A percentile compares a stretch with the other conserved stretches of the same genome.
These are phyloP conservation scores for Geosmithia morbida DNA, from an alignment of 2,329 filamentous ascomycete species.

Conservation along the genomic window DNA sequence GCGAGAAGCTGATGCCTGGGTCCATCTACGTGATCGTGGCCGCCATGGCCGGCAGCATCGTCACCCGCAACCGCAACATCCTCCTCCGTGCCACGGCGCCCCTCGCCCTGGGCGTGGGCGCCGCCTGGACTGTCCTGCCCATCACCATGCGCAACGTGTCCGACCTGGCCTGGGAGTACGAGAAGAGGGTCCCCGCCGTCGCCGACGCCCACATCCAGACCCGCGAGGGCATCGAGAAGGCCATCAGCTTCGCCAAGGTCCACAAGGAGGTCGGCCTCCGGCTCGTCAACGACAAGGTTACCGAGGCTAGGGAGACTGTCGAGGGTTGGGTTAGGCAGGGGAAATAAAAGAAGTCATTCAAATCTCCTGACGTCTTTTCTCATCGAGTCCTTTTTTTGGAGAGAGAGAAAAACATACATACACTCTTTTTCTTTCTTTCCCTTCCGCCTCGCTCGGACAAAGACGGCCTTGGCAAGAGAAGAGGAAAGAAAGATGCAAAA, in stretches of 20 bases:
- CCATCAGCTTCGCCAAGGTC: constrained; percentile 58
- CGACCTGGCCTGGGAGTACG: constrained; percentile 80
- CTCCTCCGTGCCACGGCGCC: constrained; percentile 66
- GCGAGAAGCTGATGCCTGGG: constrained; percentile 82
- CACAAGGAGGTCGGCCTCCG: constrained; percentile 56
- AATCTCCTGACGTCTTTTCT: constrained; percentile 1
- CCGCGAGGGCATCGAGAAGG: constrained; percentile 53
- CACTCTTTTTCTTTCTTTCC: neutral
- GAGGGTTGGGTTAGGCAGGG: constrained; percentile 90
- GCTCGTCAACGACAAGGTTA: constrained; percentile 71
- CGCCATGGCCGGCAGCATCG: constrained; percentile 87
- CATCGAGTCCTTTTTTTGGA: no score
- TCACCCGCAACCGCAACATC: constrained; percentile 77
- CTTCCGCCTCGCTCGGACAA: neutral
- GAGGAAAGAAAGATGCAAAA: constrained; percentile 5
- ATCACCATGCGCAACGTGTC: constrained; percentile 82
- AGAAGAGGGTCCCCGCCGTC: constrained; percentile 73
- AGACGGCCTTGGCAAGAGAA: neutral
- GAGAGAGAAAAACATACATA: no score
- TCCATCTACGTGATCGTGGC: constrained; percentile 85
- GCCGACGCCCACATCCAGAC: constrained; percentile 67
- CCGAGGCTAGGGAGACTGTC: constrained; percentile 57
- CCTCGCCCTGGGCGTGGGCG: constrained; percentile 63
- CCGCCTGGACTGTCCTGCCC: constrained; percentile 74
- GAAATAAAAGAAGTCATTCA: constrained; percentile 45